Percentiles rank a stretch among this genome's conserved stretches.
phyloP scores from a whole-genome alignment of 768 basidiomycete species.

The Erythrobasidium yunnanense region DNA sequence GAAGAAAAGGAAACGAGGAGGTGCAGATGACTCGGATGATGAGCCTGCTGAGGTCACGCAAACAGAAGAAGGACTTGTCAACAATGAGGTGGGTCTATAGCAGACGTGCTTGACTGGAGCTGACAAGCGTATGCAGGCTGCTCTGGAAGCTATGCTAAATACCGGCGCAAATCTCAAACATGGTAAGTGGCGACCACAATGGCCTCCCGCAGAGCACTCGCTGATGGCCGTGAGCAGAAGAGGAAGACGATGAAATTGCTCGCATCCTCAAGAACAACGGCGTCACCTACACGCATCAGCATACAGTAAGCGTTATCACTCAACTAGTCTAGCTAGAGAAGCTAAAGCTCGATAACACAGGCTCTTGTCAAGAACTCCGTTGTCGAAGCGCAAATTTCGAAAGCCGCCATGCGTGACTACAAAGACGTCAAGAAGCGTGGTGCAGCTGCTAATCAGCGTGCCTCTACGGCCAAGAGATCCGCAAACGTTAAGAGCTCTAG shows the following conservation, averaged over 20 bases:
- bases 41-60: not conserved
- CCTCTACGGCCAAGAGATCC: conserved; percentile 1
- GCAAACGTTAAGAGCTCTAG: not conserved
- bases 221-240: not conserved
- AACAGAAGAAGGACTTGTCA: not conserved
- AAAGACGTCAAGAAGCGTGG: not conserved
- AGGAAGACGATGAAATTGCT: conserved; percentile 2
- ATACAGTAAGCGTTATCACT: conserved; percentile 3
- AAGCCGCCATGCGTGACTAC: not conserved
- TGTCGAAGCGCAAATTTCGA: conserved; percentile 13
- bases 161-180: not conserved
- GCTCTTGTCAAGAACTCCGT: not conserved
- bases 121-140: not conserved
- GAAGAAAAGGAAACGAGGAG: conserved; percentile 14
- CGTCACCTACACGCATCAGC: conserved; percentile 15
- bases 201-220: too few relatives aligned
- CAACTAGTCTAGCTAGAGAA: not conserved
- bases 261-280: not conserved
- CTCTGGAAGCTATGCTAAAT: not conserved
- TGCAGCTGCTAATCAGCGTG: conserved; percentile 6
- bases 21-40: not conserved
- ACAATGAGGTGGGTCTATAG: not conserved
- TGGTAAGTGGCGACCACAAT: not conserved
- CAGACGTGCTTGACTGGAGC: not conserved
- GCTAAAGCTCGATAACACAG: not conserved